A percentile compares a stretch with the other conserved stretches of the same genome.
These are phyloP conservation scores for Boletus tylopilopsis DNA, from an alignment of 768 basidiomycete species.

Conservation along the genomic window DNA sequence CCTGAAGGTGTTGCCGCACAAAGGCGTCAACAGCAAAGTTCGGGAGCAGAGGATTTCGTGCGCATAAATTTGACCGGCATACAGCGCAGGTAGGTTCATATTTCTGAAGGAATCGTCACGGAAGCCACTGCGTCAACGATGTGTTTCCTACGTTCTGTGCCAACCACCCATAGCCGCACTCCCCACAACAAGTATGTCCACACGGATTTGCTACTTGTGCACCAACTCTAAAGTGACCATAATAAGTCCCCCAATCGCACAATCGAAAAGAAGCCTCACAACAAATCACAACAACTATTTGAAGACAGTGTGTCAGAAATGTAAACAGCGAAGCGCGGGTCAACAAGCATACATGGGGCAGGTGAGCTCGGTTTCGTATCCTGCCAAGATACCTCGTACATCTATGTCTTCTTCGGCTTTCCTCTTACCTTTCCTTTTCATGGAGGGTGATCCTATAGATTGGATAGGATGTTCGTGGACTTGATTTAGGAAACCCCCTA, in stretches of 20 bases:
- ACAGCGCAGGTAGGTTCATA: constrained; percentile 50
- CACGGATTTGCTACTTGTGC: constrained; percentile 67
- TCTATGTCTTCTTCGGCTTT: constrained; percentile 29
- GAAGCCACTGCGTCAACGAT: not conserved
- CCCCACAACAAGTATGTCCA: constrained; percentile 70
- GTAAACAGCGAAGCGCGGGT: not conserved
- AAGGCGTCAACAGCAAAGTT: constrained; percentile 60
- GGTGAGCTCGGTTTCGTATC: constrained; percentile 60
- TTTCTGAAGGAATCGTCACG: constrained; percentile 27
- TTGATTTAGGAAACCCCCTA: constrained; percentile 1
- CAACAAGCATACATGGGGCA: constrained; percentile 67
- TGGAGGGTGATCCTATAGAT: constrained; percentile 2
- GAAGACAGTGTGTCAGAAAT: not conserved
- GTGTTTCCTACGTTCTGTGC: constrained; percentile 42
- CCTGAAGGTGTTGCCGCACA: constrained; percentile 55
- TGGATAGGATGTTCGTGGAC: constrained; percentile 3
- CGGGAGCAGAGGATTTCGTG: constrained; percentile 49
- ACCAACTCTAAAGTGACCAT: constrained; percentile 43
- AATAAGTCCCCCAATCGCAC: not conserved
- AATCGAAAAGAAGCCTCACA: constrained; percentile 45
- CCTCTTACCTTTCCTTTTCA: constrained; percentile 43
- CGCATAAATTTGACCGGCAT: constrained; percentile 50
- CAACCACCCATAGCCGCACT: constrained; percentile 63
- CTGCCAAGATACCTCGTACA: constrained; percentile 35
- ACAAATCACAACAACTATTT: constrained; percentile 67